phyloP scores from a whole-genome alignment of 768 basidiomycete species.

The Austroboletus eburneus region DNA sequence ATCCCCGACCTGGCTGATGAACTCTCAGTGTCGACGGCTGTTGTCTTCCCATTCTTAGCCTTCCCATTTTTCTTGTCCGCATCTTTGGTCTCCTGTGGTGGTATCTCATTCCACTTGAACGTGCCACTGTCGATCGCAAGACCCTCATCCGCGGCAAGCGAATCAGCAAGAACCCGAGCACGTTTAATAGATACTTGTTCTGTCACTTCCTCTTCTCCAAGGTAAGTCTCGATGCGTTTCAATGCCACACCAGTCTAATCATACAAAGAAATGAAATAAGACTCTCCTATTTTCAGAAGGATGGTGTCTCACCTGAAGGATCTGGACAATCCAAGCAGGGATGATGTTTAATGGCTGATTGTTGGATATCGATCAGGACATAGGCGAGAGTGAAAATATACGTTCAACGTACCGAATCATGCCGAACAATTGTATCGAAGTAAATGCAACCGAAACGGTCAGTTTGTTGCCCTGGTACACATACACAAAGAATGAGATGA shows the following conservation, averaged over 20 bases:
- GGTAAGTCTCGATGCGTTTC: constrained; percentile 55
- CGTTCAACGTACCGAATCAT: constrained; percentile 74
- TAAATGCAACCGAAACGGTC: constrained; percentile 79
- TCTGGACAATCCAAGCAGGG: constrained; percentile 73
- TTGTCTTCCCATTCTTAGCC: background rate
- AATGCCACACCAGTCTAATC: constrained; percentile 51
- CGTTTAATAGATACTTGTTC: constrained; percentile 55
- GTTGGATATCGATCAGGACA: background rate
- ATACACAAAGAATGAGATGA: constrained; percentile 74
- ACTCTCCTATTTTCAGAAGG: too few species aligned
- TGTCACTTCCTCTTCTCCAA: constrained; percentile 59
- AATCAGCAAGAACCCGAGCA: constrained; percentile 18
- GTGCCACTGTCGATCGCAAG: constrained; percentile 49
- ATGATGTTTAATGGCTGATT: constrained; percentile 75
- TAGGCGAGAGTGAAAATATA: background rate
- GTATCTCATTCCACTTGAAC: constrained; percentile 56
- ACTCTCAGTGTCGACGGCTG: constrained; percentile 14
- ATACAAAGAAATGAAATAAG: background rate
- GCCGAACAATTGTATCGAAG: constrained; percentile 79
- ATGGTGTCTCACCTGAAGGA: constrained; percentile 50
- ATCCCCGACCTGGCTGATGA: constrained; percentile 7
- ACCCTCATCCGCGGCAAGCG: constrained; percentile 26
- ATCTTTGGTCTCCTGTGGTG: constrained; percentile 29
- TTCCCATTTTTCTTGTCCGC: constrained; percentile 1
- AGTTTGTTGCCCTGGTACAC: constrained; percentile 70